A percentile compares a stretch with the other conserved stretches of the same genome.
Conservation (phyloP, 306 rosid species). For the Dalbergia cochinchinensis region DNA sequence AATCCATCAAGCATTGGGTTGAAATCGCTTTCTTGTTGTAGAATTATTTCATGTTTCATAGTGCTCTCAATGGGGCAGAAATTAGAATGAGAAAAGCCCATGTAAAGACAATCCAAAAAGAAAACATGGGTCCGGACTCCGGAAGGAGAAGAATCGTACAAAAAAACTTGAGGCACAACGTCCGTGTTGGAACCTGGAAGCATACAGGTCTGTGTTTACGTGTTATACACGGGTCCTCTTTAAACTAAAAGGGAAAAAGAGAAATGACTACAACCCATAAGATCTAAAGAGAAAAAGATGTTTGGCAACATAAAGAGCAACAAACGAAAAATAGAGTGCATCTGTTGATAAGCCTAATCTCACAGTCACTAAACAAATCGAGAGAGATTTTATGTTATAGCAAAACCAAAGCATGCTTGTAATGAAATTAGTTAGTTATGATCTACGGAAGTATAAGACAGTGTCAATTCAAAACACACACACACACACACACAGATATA, state of each 20-base stretch:
- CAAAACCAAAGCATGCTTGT: slow-evolving; percentile 21
- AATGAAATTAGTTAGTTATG: slow-evolving; percentile 29
- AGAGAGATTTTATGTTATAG: slow-evolving; percentile 13
- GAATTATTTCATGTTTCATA: slow-evolving; percentile 16
- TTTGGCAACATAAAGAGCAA: slow-evolving; percentile 20
- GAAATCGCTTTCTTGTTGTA: slow-evolving; percentile 9
- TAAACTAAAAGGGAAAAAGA: neutral
- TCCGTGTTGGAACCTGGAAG: slow-evolving; percentile 25
- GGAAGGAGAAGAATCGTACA: neutral
- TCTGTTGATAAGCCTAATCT: slow-evolving; percentile 10
- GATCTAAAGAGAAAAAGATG: slow-evolving; percentile 24
- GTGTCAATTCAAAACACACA: neutral
- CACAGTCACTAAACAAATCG: slow-evolving; percentile 4
- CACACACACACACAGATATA: too few relatives aligned
- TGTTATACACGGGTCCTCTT: neutral
- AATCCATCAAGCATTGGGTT: slow-evolving; percentile 18
- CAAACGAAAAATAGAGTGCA: slow-evolving; percentile 9
- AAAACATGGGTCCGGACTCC: too few relatives aligned
- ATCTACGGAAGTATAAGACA: neutral
- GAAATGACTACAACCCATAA: neutral
- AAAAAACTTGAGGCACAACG: neutral
- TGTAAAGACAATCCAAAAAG: slow-evolving; percentile 34
- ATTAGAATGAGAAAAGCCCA: neutral
- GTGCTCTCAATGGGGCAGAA: slow-evolving; percentile 5
- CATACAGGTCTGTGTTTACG: neutral